Percentiles rank a stretch among this genome's conserved stretches.
phyloP scores from a whole-genome alignment of 176 grass and related monocot species.

The Echinochloa phyllopogon region DNA sequence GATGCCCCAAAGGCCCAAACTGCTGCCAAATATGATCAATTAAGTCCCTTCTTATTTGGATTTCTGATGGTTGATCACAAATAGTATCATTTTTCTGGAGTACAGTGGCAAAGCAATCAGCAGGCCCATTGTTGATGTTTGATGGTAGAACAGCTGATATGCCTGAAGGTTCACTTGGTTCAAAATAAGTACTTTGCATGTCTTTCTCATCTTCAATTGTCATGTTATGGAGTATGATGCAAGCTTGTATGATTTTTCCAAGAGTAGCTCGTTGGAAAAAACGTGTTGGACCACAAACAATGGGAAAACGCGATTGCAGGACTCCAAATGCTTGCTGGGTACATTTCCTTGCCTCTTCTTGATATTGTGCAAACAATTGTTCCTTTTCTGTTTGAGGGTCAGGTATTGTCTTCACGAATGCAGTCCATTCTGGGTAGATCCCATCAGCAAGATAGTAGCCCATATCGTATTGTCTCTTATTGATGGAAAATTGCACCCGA shows the following conservation, averaged over 20 bases:
- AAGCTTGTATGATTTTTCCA: conserved; percentile 45
- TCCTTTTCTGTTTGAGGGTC: conserved; percentile 45
- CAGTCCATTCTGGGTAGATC: conserved; percentile 39
- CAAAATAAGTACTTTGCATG: conserved; percentile 32
- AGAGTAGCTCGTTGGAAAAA: conserved; percentile 27
- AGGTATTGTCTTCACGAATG: conserved; percentile 32
- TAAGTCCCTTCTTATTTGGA: conserved; percentile 31
- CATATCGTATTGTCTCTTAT: conserved; percentile 24
- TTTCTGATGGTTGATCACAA: conserved; percentile 27
- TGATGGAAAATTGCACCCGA: conserved; percentile 31
- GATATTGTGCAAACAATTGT: conserved; percentile 24
- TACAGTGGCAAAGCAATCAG: conserved; percentile 6
- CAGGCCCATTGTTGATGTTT: conserved; percentile 4
- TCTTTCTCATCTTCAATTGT: conserved; percentile 45
- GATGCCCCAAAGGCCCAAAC: conserved; percentile 38
- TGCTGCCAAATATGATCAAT: conserved; percentile 44
- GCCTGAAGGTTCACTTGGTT: conserved; percentile 8
- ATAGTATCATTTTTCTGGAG: conserved; percentile 16
- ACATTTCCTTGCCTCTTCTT: conserved; percentile 34
- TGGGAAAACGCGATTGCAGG: conserved; percentile 39
- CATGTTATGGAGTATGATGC: conserved; percentile 52
- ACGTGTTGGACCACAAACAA: conserved; percentile 30
- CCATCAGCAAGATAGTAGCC: conserved; percentile 36
- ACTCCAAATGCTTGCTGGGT: conserved; percentile 12
- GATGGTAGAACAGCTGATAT: neutral